phyloP scores from a whole-genome alignment of 257 asterid species.

The Nicotiana otophora region DNA sequence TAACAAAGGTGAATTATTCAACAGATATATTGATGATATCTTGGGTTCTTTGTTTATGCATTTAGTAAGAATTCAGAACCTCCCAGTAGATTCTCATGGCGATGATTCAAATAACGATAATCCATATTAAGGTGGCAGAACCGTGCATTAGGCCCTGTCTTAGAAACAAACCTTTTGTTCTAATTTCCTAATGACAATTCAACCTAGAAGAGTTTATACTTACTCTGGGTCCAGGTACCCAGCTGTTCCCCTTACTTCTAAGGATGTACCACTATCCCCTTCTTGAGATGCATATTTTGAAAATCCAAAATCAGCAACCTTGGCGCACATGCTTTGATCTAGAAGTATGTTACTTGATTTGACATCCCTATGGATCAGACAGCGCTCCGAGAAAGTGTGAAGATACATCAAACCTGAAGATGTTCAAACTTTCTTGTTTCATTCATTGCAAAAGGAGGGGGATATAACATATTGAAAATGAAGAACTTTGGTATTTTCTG shows the following conservation, averaged over 20 bases:
- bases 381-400: conserved; percentile 70
- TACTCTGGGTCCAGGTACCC: conserved; percentile 88
- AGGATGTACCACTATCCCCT: conserved; percentile 77
- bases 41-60: background rate
- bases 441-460: background rate
- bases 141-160: background rate
- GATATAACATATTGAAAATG: background rate
- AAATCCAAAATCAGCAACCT: conserved; percentile 84
- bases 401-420: conserved; percentile 72
- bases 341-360: conserved; percentile 89
- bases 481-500: background rate
- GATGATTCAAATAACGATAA: background rate
- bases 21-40: background rate
- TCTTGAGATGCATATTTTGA: conserved; percentile 92
- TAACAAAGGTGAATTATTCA: background rate
- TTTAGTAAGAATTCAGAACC: background rate
- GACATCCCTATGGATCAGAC: conserved; percentile 86
- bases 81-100: background rate
- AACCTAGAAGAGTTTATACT: conserved; percentile 25
- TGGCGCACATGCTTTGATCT: conserved; percentile 86
- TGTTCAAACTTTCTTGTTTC: background rate
- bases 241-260: conserved; percentile 80
- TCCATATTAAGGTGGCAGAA: background rate
- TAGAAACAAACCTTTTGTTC: background rate
- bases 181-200: background rate